Percentiles rank a stretch among this genome's conserved stretches.
These are phyloP conservation scores for Fusarium pseudocircinatum DNA, from an alignment of 2,329 filamentous ascomycete genomes.

Conservation along the genomic window DNA sequence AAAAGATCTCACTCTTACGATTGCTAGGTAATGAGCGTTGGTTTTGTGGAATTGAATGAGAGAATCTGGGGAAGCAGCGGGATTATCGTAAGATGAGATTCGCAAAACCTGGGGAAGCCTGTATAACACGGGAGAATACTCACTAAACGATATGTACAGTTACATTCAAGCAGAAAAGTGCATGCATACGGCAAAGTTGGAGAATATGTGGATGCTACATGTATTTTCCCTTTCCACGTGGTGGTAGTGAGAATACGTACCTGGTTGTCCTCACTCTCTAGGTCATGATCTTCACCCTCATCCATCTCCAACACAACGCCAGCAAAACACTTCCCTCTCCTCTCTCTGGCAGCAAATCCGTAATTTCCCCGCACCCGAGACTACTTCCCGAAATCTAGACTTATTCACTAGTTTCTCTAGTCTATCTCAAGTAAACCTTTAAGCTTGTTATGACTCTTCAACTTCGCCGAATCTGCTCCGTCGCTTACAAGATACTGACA, in stretches of 20 bases:
- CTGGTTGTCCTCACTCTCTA: background rate
- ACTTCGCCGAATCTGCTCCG: background rate
- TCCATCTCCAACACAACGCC: constrained; percentile 21
- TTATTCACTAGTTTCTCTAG: background rate
- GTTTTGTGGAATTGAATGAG: constrained; percentile 14
- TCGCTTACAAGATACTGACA: background rate
- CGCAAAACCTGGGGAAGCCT: constrained; percentile 33
- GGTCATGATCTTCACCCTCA: constrained; percentile 18
- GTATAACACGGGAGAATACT: background rate
- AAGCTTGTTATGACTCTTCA: background rate
- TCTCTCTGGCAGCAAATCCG: background rate
- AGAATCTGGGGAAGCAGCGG: constrained; percentile 6
- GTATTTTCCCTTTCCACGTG: constrained; percentile 17
- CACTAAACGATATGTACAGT: background rate
- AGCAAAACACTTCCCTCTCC: background rate
- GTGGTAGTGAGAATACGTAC: background rate
- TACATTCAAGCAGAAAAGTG: background rate
- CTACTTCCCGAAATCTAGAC: background rate
- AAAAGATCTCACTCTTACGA: constrained; percentile 21
- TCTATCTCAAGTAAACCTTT: background rate
- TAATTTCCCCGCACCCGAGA: constrained; percentile 21
- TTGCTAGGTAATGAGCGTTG: constrained; percentile 23
- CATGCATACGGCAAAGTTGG: constrained; percentile 9
- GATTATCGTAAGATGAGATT: constrained; percentile 6
- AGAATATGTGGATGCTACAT: background rate